A percentile compares a stretch with the other conserved stretches of the same genome.
phyloP scores from a whole-genome alignment of 2,329 filamentous ascomycete genomes.

The Penicillium thymicola region DNA sequence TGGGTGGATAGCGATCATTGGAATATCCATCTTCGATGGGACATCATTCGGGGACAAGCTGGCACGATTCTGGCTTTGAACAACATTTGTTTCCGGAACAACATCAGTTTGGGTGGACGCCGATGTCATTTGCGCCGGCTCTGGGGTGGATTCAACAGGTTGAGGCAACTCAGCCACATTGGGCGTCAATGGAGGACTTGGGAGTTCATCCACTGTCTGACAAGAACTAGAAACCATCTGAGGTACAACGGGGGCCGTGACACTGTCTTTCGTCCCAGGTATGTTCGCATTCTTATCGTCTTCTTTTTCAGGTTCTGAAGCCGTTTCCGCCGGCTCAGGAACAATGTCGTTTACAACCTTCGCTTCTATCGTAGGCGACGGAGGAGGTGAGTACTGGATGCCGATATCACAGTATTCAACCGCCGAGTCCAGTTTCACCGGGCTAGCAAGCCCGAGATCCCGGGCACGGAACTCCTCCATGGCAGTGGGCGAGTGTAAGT shows the following conservation, averaged over 20 bases:
- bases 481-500: conserved; percentile 25
- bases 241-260: conserved; percentile 31
- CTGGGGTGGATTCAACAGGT: conserved; percentile 4
- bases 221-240: conserved; percentile 43
- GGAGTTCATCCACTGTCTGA: conserved; percentile 42
- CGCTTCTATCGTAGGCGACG: conserved; percentile 56
- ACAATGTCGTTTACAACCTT: conserved; percentile 9
- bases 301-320: neutral
- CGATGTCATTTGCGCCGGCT: conserved; percentile 26
- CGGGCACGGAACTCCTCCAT: conserved; percentile 23
- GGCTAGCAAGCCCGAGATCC: conserved; percentile 39
- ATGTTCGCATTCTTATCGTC: neutral
- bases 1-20: conserved; percentile 87
- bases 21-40: conserved; percentile 54
- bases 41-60: conserved; percentile 12
- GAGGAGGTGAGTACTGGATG: conserved; percentile 78
- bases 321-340: conserved; percentile 24
- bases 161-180: conserved; percentile 25
- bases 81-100: conserved; percentile 7
- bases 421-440: conserved; percentile 48
- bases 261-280: conserved; percentile 24
- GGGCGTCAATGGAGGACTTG: conserved; percentile 36
- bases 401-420: conserved; percentile 69
- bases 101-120: conserved; percentile 37
- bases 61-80: conserved; percentile 13